Percentiles rank a stretch among this genome's conserved stretches.
phyloP scores from a whole-genome alignment of 768 basidiomycete species.

The Russula sp. region DNA sequence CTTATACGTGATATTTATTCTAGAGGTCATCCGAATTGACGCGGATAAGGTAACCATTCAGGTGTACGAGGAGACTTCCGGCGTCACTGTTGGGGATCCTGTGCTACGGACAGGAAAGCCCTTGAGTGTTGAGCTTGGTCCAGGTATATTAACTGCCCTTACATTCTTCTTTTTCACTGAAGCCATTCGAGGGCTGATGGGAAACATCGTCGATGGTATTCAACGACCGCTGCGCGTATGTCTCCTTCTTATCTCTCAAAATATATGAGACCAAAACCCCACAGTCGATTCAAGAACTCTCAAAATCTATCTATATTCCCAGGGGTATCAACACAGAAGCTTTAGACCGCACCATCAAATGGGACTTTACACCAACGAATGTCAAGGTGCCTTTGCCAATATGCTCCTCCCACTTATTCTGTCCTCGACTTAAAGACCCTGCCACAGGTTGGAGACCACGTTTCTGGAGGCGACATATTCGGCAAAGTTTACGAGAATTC shows the following conservation, averaged over 20 bases:
- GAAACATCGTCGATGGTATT: slow-evolving; percentile 98
- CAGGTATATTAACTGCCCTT: slow-evolving; percentile 54
- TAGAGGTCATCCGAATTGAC: slow-evolving; percentile 99
- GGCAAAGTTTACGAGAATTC: slow-evolving; percentile 97
- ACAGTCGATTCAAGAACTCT: slow-evolving; percentile 89
- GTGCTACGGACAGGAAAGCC: slow-evolving; percentile 97
- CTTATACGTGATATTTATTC: neutral
- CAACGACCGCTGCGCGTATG: slow-evolving; percentile 86
- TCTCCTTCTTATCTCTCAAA: slow-evolving; percentile 23
- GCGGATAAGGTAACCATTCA: slow-evolving; percentile 98
- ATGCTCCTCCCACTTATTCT: neutral
- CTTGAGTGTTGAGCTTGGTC: slow-evolving; percentile 94
- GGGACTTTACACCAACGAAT: slow-evolving; percentile 89
- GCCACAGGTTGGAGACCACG: slow-evolving; percentile 86
- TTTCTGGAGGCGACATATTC: slow-evolving; percentile 95
- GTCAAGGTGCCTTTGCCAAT: slow-evolving; percentile 55
- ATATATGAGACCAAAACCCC: slow-evolving; percentile 13
- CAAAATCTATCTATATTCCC: slow-evolving; percentile 99
- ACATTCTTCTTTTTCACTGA: slow-evolving; percentile 10
- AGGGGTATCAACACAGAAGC: slow-evolving; percentile 98
- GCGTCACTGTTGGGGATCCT: slow-evolving; percentile 98
- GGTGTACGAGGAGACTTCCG: slow-evolving; percentile 99
- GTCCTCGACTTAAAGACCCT: slow-evolving; percentile 2
- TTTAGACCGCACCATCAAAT: slow-evolving; percentile 80
- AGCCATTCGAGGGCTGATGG: slow-evolving; percentile 76